Evolutionary conservation across 129 eudicot species (phyloP).

Genomic region (Deinandra increscens): DNA sequence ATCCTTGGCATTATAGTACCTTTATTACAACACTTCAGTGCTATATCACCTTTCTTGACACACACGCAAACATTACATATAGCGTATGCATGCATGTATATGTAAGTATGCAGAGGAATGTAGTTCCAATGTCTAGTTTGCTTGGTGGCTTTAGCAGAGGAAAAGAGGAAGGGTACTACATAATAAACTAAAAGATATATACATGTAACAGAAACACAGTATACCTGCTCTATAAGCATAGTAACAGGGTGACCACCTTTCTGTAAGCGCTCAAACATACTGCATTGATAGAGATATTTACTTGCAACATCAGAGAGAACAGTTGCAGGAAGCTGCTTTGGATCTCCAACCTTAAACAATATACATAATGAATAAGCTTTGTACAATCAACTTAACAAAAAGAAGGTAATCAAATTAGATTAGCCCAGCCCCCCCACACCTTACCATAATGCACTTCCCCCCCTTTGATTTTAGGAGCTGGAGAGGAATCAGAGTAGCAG

Average conservation of each 20-base stretch:
- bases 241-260: slow-evolving; percentile 91
- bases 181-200: slow-evolving; percentile 4
- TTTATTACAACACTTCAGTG: neutral
- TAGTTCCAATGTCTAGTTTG: neutral
- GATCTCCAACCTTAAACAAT: slow-evolving; percentile 84
- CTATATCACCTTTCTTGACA: neutral
- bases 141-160: slow-evolving; percentile 12
- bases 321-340: slow-evolving; percentile 99
- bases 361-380: slow-evolving; percentile 10
- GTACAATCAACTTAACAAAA: slow-evolving; percentile 6
- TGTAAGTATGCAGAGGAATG: slow-evolving; percentile 6
- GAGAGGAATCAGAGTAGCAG: slow-evolving; percentile 91
- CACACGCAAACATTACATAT: neutral
- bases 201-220: neutral
- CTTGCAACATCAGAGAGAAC: slow-evolving; percentile 92
- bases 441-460: slow-evolving; percentile 85
- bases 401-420: neutral
- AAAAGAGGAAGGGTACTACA: neutral
- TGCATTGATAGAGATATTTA: slow-evolving; percentile 80
- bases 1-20: neutral
- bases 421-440: slow-evolving; percentile 4
- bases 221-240: slow-evolving; percentile 91
- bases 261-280: slow-evolving; percentile 98
- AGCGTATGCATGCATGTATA: slow-evolving; percentile 9
- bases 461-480: slow-evolving; percentile 91